Evolutionary conservation across 345 rosid species (phyloP).

Genomic region (Populus ilicifolia): DNA sequence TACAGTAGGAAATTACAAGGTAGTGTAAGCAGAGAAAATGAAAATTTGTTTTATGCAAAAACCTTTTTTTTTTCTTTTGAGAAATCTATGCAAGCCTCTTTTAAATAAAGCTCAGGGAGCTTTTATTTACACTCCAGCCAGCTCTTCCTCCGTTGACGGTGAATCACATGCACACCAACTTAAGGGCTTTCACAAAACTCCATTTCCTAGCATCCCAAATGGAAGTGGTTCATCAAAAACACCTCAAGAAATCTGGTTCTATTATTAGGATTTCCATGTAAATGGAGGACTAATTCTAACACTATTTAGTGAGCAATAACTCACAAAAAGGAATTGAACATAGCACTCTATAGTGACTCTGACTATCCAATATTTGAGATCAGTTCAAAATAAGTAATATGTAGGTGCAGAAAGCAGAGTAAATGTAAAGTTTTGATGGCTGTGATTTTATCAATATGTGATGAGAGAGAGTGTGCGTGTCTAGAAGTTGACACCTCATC

Average conservation of each 20-base stretch:
- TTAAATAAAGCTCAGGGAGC: constrained; percentile 11
- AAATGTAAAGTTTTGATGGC: neutral
- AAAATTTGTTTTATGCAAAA: constrained; percentile 10
- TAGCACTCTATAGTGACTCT: neutral
- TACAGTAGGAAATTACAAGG: neutral
- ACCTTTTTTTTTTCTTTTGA: neutral
- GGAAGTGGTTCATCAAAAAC: constrained; percentile 7
- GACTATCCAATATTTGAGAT: neutral
- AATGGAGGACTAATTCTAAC: neutral
- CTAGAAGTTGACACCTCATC: neutral
- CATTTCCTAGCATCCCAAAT: constrained; percentile 38
- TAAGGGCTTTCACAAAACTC: constrained; percentile 48
- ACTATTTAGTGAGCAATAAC: neutral
- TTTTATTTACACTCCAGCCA: constrained; percentile 22
- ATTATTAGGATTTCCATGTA: neutral
- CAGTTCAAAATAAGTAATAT: neutral
- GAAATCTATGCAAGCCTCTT: neutral
- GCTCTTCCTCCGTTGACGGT: constrained; percentile 16
- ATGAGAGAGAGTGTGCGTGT: neutral
- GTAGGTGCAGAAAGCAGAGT: neutral
- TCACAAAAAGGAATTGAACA: neutral
- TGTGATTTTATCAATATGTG: neutral
- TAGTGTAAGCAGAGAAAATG: neutral
- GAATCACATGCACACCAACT: constrained; percentile 11
- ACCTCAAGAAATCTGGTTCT: neutral